phyloP scores from a whole-genome alignment of 148 eudicot species.

The Vaccinium vitisidaea region DNA sequence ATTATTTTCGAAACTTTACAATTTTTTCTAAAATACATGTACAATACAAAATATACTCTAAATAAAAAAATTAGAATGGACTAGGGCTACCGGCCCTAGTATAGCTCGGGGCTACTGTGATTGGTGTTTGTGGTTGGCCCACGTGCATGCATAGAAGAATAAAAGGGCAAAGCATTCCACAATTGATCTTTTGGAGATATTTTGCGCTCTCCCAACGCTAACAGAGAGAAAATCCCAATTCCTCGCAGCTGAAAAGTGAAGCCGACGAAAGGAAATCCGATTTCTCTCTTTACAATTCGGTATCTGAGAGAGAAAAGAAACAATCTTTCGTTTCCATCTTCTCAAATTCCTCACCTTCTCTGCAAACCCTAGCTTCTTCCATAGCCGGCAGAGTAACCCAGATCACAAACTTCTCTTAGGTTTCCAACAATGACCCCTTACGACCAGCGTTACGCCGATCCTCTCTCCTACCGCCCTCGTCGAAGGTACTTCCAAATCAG shows the following conservation, averaged over 20 bases:
- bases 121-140: too few species aligned
- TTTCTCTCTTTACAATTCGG: not conserved
- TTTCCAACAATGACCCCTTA: conserved; percentile 30
- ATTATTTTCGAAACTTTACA: too few species aligned
- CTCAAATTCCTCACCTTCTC: not conserved
- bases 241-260: not conserved
- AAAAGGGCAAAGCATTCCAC: too few species aligned
- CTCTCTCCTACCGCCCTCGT: conserved; percentile 75
- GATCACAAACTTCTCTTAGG: not conserved
- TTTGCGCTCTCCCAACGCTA: not conserved
- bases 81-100: too few species aligned
- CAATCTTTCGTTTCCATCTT: not conserved
- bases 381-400: not conserved
- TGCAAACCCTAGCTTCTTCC: conserved; percentile 1
- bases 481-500: conserved; percentile 49
- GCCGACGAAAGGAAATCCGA: not conserved
- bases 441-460: conserved; percentile 69
- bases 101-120: too few species aligned
- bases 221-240: not conserved
- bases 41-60: too few species aligned
- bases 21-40: too few species aligned
- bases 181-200: not conserved
- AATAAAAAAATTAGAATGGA: too few species aligned
- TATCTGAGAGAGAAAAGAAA: not conserved
- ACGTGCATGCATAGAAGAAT: too few species aligned